Conservation (phyloP, 257 asterid species). For the Paulownia fortunei region DNA sequence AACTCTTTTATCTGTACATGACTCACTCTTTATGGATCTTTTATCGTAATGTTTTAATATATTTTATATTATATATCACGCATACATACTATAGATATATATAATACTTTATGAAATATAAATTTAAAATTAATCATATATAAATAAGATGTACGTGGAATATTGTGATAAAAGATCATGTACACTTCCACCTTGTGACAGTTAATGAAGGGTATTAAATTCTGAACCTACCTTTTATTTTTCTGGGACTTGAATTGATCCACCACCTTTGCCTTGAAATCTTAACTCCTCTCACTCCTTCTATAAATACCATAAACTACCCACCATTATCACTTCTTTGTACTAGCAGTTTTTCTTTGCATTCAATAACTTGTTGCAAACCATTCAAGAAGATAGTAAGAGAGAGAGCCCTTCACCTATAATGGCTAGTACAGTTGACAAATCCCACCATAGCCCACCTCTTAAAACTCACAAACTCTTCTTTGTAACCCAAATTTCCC, state of each 20-base stretch:
- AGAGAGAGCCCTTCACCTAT: background rate
- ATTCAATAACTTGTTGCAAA: conserved; percentile 20
- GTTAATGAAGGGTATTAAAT: conserved; percentile 31
- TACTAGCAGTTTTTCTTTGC: conserved; percentile 1
- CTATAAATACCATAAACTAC: conserved; percentile 17
- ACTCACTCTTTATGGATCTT: no score
- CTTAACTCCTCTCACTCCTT: conserved; percentile 17
- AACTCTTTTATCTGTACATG: no score
- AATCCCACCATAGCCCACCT: conserved; percentile 24
- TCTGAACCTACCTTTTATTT: conserved; percentile 31
- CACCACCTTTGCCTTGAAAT: conserved; percentile 16
- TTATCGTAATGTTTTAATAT: no score
- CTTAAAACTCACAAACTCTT: conserved; percentile 37
- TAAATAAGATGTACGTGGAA: no score
- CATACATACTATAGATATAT: no score
- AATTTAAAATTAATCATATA: no score
- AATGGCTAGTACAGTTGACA: conserved; percentile 31
- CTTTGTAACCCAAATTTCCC: conserved; percentile 40
- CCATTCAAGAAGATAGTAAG: background rate
- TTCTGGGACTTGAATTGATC: background rate
- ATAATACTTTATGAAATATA: no score
- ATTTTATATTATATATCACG: no score
- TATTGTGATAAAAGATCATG: no score
- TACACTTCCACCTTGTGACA: conserved; percentile 8
- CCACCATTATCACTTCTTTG: conserved; percentile 19